Base-by-base conservation (phyloP, 805 yeast species). In the Ogataea corticis region DNA sequence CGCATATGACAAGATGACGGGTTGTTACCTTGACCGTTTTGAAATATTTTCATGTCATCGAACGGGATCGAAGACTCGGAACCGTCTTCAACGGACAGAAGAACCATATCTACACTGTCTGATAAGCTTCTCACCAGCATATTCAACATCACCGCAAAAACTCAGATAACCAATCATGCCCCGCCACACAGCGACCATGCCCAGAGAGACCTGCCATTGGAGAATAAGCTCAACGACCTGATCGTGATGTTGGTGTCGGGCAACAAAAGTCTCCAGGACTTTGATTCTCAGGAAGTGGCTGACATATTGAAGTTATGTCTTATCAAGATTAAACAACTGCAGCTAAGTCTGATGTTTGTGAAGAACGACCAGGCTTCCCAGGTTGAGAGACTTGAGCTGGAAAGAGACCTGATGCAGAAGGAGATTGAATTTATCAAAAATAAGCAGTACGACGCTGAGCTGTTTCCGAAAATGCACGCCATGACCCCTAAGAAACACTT, bases 341-440 rank as follows among this genome's bases (percentile, higher is more conserved):
- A 54, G 15, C 10, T 58, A 29, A 41, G 45, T n/a, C 28, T 49
- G 13, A 32, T 36, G 7, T 51, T 57, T 42, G 39, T 49, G 11
- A 58, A 51, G 38, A 38, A 32, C n/a, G 54, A 50, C 37, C 54
- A 48, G 14, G 33, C 17, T 7, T 51, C 56, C 2, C 55, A 57
- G 38, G 43, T 57, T 15, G 60, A 56, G 34, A 30, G 58, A 15
- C 39, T 56, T 11, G 61, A 58, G 35, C 42, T 54, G 28, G 61
- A 58, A 41, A 51, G 61, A 42, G 55, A 58, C 33, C 38, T 57
- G 16, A 46, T 58, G 45, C 25, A 48, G 17, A 57, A 54, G 34
- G 62, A 58, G 36, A 57, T 57, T 18, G 58, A 48, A 35, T 54
- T 58, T n/a, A 54, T 58, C n/a, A 51, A 45, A 19, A 41, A 50